These are phyloP conservation scores for Aspergillus bombycis DNA, from an alignment of 2,329 filamentous ascomycete genomes.

Conservation along the genomic window DNA sequence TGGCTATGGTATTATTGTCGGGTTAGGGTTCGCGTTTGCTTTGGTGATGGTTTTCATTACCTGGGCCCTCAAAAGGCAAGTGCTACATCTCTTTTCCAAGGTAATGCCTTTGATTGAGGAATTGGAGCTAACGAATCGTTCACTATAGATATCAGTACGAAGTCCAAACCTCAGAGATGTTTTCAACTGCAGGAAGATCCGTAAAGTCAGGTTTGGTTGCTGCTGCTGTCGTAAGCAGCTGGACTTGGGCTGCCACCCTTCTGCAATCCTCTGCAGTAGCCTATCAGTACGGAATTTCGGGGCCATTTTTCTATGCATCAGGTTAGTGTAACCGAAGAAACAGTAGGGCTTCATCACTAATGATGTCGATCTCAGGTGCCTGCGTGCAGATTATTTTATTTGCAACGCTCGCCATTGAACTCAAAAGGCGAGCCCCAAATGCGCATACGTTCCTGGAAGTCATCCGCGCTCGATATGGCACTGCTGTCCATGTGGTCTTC, in stretches of 20 bases:
- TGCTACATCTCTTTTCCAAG: neutral
- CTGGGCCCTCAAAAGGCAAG: slow-evolving; percentile 65
- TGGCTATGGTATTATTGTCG: slow-evolving; percentile 78
- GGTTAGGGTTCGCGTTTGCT: slow-evolving; percentile 73
- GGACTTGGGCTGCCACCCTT: slow-evolving; percentile 89
- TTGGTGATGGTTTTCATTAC: slow-evolving; percentile 76
- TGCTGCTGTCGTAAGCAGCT: slow-evolving; percentile 86
- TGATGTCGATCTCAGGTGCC: slow-evolving; percentile 51
- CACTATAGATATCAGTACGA: slow-evolving; percentile 64
- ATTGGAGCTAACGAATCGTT: slow-evolving; percentile 1
- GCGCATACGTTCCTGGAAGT: slow-evolving; percentile 85
- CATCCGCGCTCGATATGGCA: slow-evolving; percentile 78
- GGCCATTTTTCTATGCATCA: slow-evolving; percentile 68
- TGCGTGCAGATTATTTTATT: slow-evolving; percentile 88
- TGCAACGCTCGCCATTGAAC: slow-evolving; percentile 84
- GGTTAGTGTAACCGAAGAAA: slow-evolving; percentile 46
- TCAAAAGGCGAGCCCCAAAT: slow-evolving; percentile 85
- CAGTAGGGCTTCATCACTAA: neutral
- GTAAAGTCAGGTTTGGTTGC: slow-evolving; percentile 88
- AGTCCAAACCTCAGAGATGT: slow-evolving; percentile 88
- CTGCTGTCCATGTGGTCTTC: slow-evolving; percentile 73
- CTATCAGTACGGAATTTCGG: slow-evolving; percentile 73
- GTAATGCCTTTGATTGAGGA: neutral
- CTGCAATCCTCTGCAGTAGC: slow-evolving; percentile 80
- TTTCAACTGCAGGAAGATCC: slow-evolving; percentile 83